Evolutionary conservation across 331 rosid genomes (phyloP).

Genomic region (Ulmus americana): DNA sequence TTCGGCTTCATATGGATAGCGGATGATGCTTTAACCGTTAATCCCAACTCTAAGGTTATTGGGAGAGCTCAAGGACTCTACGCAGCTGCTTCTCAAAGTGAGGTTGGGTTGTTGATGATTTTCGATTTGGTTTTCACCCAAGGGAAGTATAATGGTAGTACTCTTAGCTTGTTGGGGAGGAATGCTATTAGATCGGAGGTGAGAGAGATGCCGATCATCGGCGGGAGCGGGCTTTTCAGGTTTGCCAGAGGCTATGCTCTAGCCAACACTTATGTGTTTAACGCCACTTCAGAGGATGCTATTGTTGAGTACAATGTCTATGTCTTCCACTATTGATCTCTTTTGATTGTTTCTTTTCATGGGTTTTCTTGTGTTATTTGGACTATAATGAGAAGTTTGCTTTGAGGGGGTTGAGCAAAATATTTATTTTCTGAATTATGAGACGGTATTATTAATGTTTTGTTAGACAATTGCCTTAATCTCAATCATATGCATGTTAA

Average conservation of each 20-base stretch:
- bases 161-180: neutral
- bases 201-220: neutral
- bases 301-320: slow-evolving; percentile 1
- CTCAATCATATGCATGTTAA: too few species aligned
- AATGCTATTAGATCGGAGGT: neutral
- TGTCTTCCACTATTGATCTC: too few species aligned
- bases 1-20: too few species aligned
- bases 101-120: neutral
- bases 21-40: too few species aligned
- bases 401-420: too few species aligned
- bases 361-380: too few species aligned
- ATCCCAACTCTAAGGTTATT: too few species aligned
- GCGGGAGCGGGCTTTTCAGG: neutral
- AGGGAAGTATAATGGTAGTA: neutral
- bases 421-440: too few species aligned
- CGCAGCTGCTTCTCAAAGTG: neutral
- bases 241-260: slow-evolving; percentile 1
- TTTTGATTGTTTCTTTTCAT: too few species aligned
- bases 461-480: too few species aligned
- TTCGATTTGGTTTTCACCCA: neutral
- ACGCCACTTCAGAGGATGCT: neutral
- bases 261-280: neutral
- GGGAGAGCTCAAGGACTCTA: neutral
- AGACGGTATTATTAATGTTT: too few species aligned
- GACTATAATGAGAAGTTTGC: too few species aligned